These are phyloP conservation scores for rapeseed (Brassica napus) DNA, from an alignment of 345 rosid species.

Conservation along the genomic window DNA sequence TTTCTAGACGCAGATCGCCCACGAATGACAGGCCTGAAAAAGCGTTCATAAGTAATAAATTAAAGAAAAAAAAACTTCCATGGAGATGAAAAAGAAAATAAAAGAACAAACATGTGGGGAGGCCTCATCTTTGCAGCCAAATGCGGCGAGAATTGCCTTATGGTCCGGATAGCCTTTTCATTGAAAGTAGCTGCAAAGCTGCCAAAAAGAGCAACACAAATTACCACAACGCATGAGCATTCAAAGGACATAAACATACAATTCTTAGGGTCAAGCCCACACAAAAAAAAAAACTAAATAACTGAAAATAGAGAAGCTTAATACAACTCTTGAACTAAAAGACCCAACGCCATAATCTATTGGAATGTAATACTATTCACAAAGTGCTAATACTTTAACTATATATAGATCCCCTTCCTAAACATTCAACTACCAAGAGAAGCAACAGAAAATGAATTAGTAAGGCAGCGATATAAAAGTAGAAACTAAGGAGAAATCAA, in stretches of 20 bases:
- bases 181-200: slow-evolving; percentile 93
- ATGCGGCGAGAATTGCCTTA: slow-evolving; percentile 91
- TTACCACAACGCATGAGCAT: background rate
- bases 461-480: no score
- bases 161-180: slow-evolving; percentile 79
- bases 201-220: slow-evolving; percentile 22
- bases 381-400: background rate
- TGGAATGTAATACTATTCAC: background rate
- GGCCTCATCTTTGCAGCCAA: slow-evolving; percentile 98
- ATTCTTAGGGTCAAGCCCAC: background rate
- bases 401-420: background rate
- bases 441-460: background rate
- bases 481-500: background rate
- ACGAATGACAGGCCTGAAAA: slow-evolving; percentile 43
- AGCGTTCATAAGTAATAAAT: background rate
- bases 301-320: background rate
- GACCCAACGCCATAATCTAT: background rate
- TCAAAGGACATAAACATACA: background rate
- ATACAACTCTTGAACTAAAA: background rate
- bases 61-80: background rate
- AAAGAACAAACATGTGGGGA: slow-evolving; percentile 66
- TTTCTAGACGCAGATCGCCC: slow-evolving; percentile 40
- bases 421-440: background rate
- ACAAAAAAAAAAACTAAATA: background rate
- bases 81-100: background rate